These are phyloP conservation scores for Sonneratia caseolaris DNA, from an alignment of 345 rosid species.

Conservation along the genomic window DNA sequence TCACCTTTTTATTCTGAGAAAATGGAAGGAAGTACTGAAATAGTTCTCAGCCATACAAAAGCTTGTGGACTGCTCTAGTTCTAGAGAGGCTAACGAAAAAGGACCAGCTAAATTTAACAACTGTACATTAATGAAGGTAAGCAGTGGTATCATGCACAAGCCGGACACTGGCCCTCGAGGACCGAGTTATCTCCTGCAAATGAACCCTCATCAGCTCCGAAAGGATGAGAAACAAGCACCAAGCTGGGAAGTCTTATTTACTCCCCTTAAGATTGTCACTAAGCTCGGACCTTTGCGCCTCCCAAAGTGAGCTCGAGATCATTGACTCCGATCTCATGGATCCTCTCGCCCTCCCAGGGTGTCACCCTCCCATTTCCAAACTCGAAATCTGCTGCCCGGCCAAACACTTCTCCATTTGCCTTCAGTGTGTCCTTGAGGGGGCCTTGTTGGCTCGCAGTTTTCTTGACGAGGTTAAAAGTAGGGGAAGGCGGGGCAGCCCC, in stretches of 20 bases:
- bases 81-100: background rate
- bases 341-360: constrained; percentile 98
- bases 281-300: constrained; percentile 34
- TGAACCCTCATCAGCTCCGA: background rate
- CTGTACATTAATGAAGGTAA: background rate
- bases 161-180: background rate
- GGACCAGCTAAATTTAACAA: background rate
- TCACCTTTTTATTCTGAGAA: background rate
- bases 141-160: background rate
- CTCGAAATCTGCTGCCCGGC: constrained; percentile 64
- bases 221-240: background rate
- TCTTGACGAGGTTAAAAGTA: constrained; percentile 50
- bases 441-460: constrained; percentile 30
- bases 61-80: background rate
- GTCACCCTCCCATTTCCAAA: constrained; percentile 69
- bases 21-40: background rate
- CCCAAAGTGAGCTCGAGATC: constrained; percentile 96
- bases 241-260: background rate
- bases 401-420: constrained; percentile 23
- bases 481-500: constrained; percentile 59
- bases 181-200: background rate
- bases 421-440: constrained; percentile 24
- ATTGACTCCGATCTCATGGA: constrained; percentile 72
- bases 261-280: background rate
- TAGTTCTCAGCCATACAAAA: background rate